These are phyloP conservation scores for Scheffersomyces illinoinensis DNA, from an alignment of 1,139 yeast genomes.

Conservation along the genomic window DNA sequence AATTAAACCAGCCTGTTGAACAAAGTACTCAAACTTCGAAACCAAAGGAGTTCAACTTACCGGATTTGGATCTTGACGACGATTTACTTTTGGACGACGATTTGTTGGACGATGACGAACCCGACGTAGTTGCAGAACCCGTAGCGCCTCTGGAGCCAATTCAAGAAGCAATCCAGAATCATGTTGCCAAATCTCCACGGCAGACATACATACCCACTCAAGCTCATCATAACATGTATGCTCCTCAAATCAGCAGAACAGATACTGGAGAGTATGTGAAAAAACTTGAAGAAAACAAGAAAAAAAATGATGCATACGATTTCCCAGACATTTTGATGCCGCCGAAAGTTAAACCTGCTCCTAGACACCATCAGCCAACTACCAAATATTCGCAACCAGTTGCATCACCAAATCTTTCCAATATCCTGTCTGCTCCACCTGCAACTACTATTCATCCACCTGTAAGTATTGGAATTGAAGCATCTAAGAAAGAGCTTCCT, in stretches of 20 bases:
- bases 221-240: not conserved
- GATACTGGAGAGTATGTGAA: constrained; percentile 20
- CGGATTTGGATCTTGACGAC: constrained; percentile 46
- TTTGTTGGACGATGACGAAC: constrained; percentile 13
- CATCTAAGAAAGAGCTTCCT: not conserved
- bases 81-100: constrained; percentile 45
- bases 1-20: constrained; percentile 1
- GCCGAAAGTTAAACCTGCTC: constrained; percentile 36
- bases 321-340: constrained; percentile 66
- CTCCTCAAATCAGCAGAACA: constrained; percentile 1
- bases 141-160: not conserved
- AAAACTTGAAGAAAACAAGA: constrained; percentile 47
- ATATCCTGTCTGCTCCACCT: constrained; percentile 5
- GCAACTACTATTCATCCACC: not conserved
- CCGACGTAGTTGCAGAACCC: not conserved
- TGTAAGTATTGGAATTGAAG: not conserved
- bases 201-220: constrained; percentile 3
- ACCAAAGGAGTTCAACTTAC: constrained; percentile 1
- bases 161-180: not conserved
- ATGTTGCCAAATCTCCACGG: constrained; percentile 1
- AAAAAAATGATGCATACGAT: constrained; percentile 75
- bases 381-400: constrained; percentile 27
- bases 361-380: constrained; percentile 17
- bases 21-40: not conserved
- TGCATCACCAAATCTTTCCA: constrained; percentile 3